A percentile compares a stretch with the other conserved stretches of the same genome.
Evolutionary conservation across 2,329 filamentous ascomycete species (phyloP).

Genomic region (Orbilia blumenaviensis): DNA sequence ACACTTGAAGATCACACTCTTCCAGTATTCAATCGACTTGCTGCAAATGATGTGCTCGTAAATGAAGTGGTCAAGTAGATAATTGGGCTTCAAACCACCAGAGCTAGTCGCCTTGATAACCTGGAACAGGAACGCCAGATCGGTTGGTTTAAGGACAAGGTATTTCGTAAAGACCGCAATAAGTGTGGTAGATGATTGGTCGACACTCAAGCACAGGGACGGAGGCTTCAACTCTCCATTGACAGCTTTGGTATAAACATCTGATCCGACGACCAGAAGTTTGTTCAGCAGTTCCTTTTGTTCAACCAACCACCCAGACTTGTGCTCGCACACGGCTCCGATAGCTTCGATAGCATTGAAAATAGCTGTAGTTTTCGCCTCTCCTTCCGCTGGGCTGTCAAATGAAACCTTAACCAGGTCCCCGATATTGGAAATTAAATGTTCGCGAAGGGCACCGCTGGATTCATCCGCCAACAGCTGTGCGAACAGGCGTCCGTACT

Average conservation of each 20-base stretch:
- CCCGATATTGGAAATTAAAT: slow-evolving; percentile 77
- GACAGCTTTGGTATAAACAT: slow-evolving; percentile 78
- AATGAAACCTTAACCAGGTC: slow-evolving; percentile 73
- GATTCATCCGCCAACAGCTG: slow-evolving; percentile 79
- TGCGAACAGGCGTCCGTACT: slow-evolving; percentile 88
- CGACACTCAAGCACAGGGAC: slow-evolving; percentile 76
- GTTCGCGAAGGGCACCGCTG: slow-evolving; percentile 77
- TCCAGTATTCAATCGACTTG: slow-evolving; percentile 86
- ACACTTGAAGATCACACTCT: slow-evolving; percentile 80
- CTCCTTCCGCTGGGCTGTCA: slow-evolving; percentile 71
- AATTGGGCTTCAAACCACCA: slow-evolving; percentile 80
- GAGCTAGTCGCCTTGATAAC: slow-evolving; percentile 80
- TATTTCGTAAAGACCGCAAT: slow-evolving; percentile 86
- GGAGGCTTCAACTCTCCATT: slow-evolving; percentile 72
- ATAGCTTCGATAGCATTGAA: slow-evolving; percentile 90
- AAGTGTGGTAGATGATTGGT: slow-evolving; percentile 87
- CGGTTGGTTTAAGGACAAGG: slow-evolving; percentile 75
- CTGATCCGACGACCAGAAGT: slow-evolving; percentile 74
- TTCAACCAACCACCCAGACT: slow-evolving; percentile 72
- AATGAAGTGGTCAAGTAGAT: slow-evolving; percentile 80
- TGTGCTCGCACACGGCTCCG: slow-evolving; percentile 76
- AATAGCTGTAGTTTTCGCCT: slow-evolving; percentile 72
- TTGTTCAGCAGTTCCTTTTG: slow-evolving; percentile 71
- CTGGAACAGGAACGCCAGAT: slow-evolving; percentile 83
- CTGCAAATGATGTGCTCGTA: slow-evolving; percentile 85